A percentile compares a stretch with the other conserved stretches of the same genome.
These are phyloP conservation scores for Cutaneotrichosporon cutaneum DNA, from an alignment of 1,284 basidiomycete genomes.

Conservation along the genomic window DNA sequence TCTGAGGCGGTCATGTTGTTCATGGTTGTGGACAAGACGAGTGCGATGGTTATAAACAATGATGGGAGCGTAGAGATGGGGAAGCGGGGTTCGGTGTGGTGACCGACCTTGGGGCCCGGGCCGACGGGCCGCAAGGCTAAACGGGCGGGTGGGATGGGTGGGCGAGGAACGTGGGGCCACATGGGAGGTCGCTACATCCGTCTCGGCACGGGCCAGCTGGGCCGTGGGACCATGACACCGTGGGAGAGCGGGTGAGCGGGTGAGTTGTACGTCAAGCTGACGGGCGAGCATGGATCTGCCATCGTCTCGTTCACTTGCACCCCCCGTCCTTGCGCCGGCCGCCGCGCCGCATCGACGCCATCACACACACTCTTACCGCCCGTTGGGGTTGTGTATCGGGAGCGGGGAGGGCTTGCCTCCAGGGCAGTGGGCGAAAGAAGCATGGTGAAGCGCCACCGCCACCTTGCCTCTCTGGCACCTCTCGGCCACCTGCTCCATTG, in stretches of 20 bases:
- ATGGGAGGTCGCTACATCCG: too few relatives aligned
- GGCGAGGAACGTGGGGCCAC: too few relatives aligned
- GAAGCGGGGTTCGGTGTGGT: too few relatives aligned
- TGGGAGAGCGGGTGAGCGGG: too few relatives aligned
- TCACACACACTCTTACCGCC: neutral
- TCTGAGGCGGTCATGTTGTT: constrained; percentile 10
- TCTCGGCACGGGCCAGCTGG: too few relatives aligned
- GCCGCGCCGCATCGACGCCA: neutral
- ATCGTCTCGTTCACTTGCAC: too few relatives aligned
- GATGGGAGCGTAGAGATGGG: neutral
- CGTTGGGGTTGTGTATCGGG: neutral
- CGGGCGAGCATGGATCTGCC: too few relatives aligned
- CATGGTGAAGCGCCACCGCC: neutral
- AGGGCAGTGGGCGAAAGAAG: neutral
- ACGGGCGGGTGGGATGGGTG: too few relatives aligned
- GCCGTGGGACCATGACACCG: too few relatives aligned
- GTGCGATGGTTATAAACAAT: neutral
- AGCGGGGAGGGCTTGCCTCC: neutral
- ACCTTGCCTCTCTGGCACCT: neutral
- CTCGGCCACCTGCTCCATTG: neutral
- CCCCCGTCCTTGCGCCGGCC: neutral
- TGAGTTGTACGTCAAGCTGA: too few relatives aligned
- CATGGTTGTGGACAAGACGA: neutral
- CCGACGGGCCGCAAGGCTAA: too few relatives aligned
- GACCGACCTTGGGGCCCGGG: too few relatives aligned